A percentile compares a stretch with the other conserved stretches of the same genome.
Conservation (phyloP, 495 filamentous ascomycete genomes). For the Darksidea phi region DNA sequence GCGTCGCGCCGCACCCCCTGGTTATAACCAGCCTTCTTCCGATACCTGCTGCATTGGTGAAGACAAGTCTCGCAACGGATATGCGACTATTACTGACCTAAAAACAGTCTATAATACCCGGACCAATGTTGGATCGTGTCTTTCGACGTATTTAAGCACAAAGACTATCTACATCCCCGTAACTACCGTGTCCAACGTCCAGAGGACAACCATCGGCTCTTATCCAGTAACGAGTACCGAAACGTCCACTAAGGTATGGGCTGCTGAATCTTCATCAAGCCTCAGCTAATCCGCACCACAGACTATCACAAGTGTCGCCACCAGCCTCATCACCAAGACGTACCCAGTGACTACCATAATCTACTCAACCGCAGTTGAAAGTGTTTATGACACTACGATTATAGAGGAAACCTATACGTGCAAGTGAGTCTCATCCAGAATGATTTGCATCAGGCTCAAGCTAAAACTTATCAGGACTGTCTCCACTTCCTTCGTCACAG, state of each 20-base stretch:
- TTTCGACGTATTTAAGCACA: constrained; percentile 12
- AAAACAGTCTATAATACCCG: constrained; percentile 1
- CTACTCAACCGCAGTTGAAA: constrained; percentile 17
- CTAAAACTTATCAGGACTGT: constrained; percentile 16
- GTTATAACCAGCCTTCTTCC: background rate
- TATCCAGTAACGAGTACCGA: constrained; percentile 16
- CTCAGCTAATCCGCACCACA: background rate
- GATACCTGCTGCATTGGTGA: background rate
- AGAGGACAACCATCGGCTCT: constrained; percentile 14
- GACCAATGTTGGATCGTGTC: background rate
- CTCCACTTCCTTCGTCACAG: constrained; percentile 20
- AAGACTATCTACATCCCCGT: constrained; percentile 30
- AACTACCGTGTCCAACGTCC: constrained; percentile 5
- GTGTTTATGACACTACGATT: constrained; percentile 5
- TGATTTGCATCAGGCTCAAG: background rate
- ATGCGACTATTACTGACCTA: background rate
- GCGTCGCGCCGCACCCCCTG: background rate
- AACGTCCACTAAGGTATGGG: constrained; percentile 9
- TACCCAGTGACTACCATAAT: constrained; percentile 18
- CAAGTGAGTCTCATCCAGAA: constrained; percentile 15
- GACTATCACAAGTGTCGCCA: constrained; percentile 21
- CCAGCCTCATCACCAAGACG: constrained; percentile 11
- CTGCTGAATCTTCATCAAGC: background rate
- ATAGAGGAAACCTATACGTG: constrained; percentile 11
- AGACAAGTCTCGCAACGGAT: background rate